A percentile compares a stretch with the other conserved stretches of the same genome.
phyloP scores from a whole-genome alignment of 164 flowering plant species.

The Dillenia turbinata region DNA sequence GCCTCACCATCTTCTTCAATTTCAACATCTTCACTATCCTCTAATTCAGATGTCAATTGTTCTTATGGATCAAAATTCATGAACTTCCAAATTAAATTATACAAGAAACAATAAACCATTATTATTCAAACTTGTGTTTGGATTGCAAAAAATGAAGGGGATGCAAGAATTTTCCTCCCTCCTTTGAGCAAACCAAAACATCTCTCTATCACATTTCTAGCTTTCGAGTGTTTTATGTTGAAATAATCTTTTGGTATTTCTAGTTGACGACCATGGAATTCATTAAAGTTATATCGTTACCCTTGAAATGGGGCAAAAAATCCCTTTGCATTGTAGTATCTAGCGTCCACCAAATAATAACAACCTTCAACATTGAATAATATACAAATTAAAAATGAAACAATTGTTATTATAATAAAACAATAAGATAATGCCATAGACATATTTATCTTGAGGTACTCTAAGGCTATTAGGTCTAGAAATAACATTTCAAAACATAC shows the following conservation, averaged over 20 bases:
- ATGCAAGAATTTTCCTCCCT: not conserved
- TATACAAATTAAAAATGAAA: not conserved
- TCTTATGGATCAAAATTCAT: too few relatives aligned
- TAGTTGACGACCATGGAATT: not conserved
- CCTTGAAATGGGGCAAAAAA: not conserved
- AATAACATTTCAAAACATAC: too few relatives aligned
- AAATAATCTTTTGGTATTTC: not conserved
- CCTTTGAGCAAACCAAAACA: not conserved
- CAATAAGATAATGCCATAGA: not conserved
- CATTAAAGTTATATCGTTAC: not conserved
- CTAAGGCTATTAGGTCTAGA: too few relatives aligned
- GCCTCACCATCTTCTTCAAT: too few relatives aligned
- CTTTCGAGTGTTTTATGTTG: not conserved
- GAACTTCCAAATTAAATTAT: too few relatives aligned
- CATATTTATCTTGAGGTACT: not conserved
- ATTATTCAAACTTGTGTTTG: not conserved
- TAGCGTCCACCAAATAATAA: not conserved
- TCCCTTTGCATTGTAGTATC: not conserved
- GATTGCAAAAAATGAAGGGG: not conserved
- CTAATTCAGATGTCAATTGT: too few relatives aligned
- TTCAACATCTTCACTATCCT: too few relatives aligned
- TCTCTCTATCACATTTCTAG: too few relatives aligned
- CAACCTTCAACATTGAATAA: not conserved
- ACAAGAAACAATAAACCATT: not conserved
- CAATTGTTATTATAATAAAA: not conserved